Conservation (phyloP, 495 filamentous ascomycete genomes). For the Podospora australis region DNA sequence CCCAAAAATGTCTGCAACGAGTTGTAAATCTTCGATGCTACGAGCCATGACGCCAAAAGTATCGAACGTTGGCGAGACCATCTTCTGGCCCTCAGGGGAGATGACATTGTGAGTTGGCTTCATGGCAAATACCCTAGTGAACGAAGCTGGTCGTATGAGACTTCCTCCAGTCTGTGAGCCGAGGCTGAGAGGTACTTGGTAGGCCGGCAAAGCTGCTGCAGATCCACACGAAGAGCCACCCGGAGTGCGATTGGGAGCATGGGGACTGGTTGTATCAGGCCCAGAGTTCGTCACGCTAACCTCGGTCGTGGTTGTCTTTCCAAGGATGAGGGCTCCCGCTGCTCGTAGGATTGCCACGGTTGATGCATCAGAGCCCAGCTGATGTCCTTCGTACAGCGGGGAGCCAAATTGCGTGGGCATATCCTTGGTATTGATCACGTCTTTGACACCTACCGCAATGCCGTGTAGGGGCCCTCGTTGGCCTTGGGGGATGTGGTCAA, state of each 20-base stretch:
- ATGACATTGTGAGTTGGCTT: constrained; percentile 54
- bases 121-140: constrained; percentile 47
- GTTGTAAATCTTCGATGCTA: constrained; percentile 42
- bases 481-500: constrained; percentile 41
- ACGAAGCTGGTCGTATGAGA: constrained; percentile 47
- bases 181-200: constrained; percentile 41
- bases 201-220: constrained; percentile 45
- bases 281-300: constrained; percentile 38
- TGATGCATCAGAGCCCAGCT: constrained; percentile 36
- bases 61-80: constrained; percentile 44
- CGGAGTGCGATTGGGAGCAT: constrained; percentile 41
- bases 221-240: constrained; percentile 51
- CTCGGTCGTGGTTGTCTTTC: constrained; percentile 48
- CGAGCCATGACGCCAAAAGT: constrained; percentile 49
- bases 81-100: constrained; percentile 45
- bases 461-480: constrained; percentile 49
- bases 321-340: constrained; percentile 46
- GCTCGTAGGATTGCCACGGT: constrained; percentile 36
- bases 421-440: constrained; percentile 54
- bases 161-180: constrained; percentile 49
- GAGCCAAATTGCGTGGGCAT: constrained; percentile 50
- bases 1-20: constrained; percentile 45
- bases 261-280: constrained; percentile 39
- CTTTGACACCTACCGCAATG: constrained; percentile 49
- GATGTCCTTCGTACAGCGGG: constrained; percentile 36